Conservation (phyloP, 2,329 filamentous ascomycete species). For the Hypocreales sp. region DNA sequence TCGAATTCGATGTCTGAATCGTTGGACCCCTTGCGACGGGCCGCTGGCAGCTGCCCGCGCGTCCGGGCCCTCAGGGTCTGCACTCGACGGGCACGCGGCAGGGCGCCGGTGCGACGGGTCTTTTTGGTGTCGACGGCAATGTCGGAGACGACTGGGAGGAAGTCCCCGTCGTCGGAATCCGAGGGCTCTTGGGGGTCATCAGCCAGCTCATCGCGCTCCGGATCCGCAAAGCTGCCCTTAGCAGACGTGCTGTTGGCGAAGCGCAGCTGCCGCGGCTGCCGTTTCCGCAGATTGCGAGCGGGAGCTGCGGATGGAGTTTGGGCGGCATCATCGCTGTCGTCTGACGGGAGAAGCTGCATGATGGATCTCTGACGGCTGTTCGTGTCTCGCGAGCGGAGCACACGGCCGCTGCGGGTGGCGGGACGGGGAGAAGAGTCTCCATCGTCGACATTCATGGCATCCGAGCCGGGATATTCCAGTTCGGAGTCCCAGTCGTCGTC, state of each 20-base stretch:
- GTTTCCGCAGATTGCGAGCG: slow-evolving; percentile 10
- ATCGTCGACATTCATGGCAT: slow-evolving; percentile 12
- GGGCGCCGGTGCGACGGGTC: slow-evolving; percentile 7
- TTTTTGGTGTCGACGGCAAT: slow-evolving; percentile 10
- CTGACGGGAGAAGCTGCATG: slow-evolving; percentile 2
- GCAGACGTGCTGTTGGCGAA: slow-evolving; percentile 10
- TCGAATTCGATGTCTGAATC: slow-evolving; percentile 39
- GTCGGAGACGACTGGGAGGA: slow-evolving; percentile 21
- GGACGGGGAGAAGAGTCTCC: slow-evolving; percentile 6
- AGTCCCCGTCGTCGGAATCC: slow-evolving; percentile 18
- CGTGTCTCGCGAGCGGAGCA: slow-evolving; percentile 12
- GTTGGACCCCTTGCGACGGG: slow-evolving; percentile 9
- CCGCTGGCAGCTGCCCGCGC: slow-evolving; percentile 1
- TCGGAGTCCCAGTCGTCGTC: slow-evolving; percentile 15
- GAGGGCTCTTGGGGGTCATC: slow-evolving; percentile 11
- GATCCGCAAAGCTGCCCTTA: slow-evolving; percentile 9
- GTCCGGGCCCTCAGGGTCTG: slow-evolving; percentile 5
- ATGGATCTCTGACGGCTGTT: slow-evolving; percentile 4
- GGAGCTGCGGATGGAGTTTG: neutral
- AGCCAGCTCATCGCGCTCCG: slow-evolving; percentile 17
- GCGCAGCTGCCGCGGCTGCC: slow-evolving; percentile 5
- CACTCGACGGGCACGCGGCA: slow-evolving; percentile 8
- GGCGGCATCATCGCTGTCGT: slow-evolving; percentile 8
- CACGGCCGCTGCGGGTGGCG: slow-evolving; percentile 1
- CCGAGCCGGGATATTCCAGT: slow-evolving; percentile 8